A percentile compares a stretch with the other conserved stretches of the same genome.
phyloP scores from a whole-genome alignment of 2,329 filamentous ascomycete genomes.

The Colletotrichum sp. region DNA sequence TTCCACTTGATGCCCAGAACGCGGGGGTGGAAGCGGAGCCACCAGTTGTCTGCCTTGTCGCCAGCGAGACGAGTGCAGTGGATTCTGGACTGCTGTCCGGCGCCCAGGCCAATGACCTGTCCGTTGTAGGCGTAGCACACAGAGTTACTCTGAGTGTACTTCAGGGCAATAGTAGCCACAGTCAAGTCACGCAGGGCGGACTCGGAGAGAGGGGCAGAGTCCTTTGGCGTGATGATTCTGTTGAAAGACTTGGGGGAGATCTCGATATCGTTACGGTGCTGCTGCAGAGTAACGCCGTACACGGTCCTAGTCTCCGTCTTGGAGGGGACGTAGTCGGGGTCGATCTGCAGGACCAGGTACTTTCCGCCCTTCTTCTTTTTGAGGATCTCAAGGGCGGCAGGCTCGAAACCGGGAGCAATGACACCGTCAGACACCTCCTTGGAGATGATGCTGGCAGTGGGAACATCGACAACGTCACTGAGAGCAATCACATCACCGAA shows the following conservation, averaged over 20 bases:
- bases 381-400: conserved; percentile 86
- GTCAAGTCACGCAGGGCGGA: conserved; percentile 87
- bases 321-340: conserved; percentile 81
- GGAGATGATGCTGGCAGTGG: conserved; percentile 96
- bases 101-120: conserved; percentile 91
- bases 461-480: conserved; percentile 86
- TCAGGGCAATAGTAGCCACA: conserved; percentile 94
- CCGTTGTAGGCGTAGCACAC: conserved; percentile 97
- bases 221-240: conserved; percentile 86
- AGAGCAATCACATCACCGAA: conserved; percentile 97
- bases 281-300: conserved; percentile 86
- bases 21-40: conserved; percentile 95
- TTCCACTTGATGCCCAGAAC: conserved; percentile 93
- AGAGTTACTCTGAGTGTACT: conserved; percentile 99
- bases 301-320: conserved; percentile 86
- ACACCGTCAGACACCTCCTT: conserved; percentile 98
- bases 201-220: conserved; percentile 74
- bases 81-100: conserved; percentile 96
- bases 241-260: conserved; percentile 87
- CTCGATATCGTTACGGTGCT: conserved; percentile 90
- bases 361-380: conserved; percentile 98
- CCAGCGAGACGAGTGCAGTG: conserved; percentile 97
- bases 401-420: conserved; percentile 86
- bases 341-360: conserved; percentile 95
- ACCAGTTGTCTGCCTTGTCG: conserved; percentile 99